phyloP scores from a whole-genome alignment of 192 early-diverging fungal species.

The Coemansia sp. region DNA sequence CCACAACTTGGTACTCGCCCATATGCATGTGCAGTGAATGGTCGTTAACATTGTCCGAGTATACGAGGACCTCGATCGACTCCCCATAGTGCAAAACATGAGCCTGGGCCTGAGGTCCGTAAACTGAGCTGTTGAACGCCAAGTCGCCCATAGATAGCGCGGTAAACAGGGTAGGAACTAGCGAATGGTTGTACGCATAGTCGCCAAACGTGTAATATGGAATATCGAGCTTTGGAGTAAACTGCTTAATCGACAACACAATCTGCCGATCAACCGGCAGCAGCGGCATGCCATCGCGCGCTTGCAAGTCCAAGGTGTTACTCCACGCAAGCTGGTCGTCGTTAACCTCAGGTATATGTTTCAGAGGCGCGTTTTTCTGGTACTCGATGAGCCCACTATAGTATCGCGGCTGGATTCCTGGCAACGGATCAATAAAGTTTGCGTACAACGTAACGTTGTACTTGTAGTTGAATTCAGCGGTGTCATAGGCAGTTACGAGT shows the following conservation, averaged over 20 bases:
- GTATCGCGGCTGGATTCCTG: conserved; percentile 47
- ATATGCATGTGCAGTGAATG: conserved; percentile 18
- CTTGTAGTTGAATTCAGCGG: conserved; percentile 57
- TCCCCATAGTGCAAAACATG: neutral
- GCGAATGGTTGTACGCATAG: conserved; percentile 1
- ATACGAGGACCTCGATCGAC: conserved; percentile 4
- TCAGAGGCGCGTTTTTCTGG: conserved; percentile 3
- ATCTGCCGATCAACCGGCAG: neutral
- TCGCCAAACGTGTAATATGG: neutral
- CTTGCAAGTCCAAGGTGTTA: neutral
- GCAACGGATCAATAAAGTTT: conserved; percentile 59
- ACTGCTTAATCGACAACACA: neutral
- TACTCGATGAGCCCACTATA: conserved; percentile 25
- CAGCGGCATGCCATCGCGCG: neutral
- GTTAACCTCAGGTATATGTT: too few species aligned
- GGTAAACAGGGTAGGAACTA: conserved; percentile 8
- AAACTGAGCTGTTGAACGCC: neutral
- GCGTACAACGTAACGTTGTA: conserved; percentile 68
- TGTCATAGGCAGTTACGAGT: conserved; percentile 66
- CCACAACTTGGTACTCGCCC: conserved; percentile 17
- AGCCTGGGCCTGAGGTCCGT: neutral
- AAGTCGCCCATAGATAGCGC: conserved; percentile 6
- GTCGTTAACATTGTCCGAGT: conserved; percentile 1
- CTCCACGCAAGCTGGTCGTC: conserved; percentile 6
- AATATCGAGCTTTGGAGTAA: neutral